Base-by-base conservation (phyloP, 805 yeast genomes). In the Metschnikowia lunata region DNA sequence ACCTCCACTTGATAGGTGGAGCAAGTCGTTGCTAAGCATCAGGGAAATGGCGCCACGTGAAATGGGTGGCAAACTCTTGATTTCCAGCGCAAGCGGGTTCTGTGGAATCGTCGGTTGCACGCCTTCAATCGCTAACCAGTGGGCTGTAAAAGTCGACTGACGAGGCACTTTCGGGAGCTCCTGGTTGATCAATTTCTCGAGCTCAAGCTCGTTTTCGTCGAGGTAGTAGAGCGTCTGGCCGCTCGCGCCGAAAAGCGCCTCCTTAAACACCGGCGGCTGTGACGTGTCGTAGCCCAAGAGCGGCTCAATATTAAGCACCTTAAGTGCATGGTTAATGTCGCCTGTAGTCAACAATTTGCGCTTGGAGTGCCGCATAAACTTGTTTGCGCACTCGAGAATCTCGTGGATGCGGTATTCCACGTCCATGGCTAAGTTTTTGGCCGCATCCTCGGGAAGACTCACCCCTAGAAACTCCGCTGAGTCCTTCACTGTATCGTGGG, bases 121-220 rank as follows among this genome's bases (percentile, higher is more conserved):
- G 46, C 99, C 99, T 65, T 93, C 99, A 42, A 93, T 87, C 0
- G 99, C 98, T 29, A 95, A 73, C 98, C 99, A 91, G 62, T 86
- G 95, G 6, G 97, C 95, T 0, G 98, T 89, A 63, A 87, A 90
- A 0, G 96, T 83, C 2, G 95, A 83, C 48, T 84, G 82, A 46
- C 98, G 76, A 5, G 99, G 99, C 3, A 95, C 96, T 57, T 85
- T 88, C 6, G 99, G 99, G 47, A 93, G 71, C 29, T 97, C 97
- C 61, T 85, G 91, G 61, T 93, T 91, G 54, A 93, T 86, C 45
- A 95, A 72, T 58, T 87, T 87, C 61, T 95, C 99, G 59, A 93
- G 87, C 61, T 93, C 98, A 30, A 91, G 82, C 59, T 90, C 97
- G 52, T 80, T 85, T 53, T 93, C 98, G 60, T 91, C 96, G 40